Evolutionary conservation across 2,329 filamentous ascomycete genomes (phyloP), one percentile per base, ranked within the genome.

Genomic region (Phialophora verrucosa): DNA sequence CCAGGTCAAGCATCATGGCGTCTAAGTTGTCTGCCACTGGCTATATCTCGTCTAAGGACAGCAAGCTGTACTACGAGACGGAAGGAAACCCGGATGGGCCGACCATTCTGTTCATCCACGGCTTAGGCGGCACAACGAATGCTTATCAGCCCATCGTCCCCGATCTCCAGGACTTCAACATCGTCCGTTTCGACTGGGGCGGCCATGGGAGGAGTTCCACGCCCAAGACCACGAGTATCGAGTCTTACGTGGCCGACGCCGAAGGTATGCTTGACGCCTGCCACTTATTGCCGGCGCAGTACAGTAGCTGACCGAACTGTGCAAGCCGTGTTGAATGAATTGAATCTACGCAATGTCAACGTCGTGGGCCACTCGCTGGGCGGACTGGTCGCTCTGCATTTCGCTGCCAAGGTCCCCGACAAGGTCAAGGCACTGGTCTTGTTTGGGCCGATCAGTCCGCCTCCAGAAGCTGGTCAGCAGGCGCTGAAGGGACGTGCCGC

Each of bases 181-280:
- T 81, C 4, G 80, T 83, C 65, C 72, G 84, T 0, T 81, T 82
- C 65, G 85, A 87, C 66, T 76, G 87, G 2, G 84, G 87, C 73
- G 85, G 85, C 2, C 84, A 86, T 68, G 84, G 84, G 1, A 75
- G 83, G 11, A 83, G 82, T 1, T 83, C 84, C 0, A 86, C 84
- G 0, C 79, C 78, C 6, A 79, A 83, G 0, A 56, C 60, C 2
- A 63, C 60, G 14, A 63, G 60, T 25, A 63, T 63, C 53, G 54
- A 57, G 38, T 63, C 60, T n/a, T 63, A 63, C 42, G 60, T 63
- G 27, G 54, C 38, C 35, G 60, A 63, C 47, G 53, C 47, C 50
- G 51, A 56, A 20, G 60, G 60, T 63, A 61, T 23, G 59, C 38
- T 53, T 11, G 8, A 7, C 11, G 5, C 23, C 49, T 29, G 20